phyloP scores from a whole-genome alignment of 805 yeast genomes.

The Suhomyces prunicola region DNA sequence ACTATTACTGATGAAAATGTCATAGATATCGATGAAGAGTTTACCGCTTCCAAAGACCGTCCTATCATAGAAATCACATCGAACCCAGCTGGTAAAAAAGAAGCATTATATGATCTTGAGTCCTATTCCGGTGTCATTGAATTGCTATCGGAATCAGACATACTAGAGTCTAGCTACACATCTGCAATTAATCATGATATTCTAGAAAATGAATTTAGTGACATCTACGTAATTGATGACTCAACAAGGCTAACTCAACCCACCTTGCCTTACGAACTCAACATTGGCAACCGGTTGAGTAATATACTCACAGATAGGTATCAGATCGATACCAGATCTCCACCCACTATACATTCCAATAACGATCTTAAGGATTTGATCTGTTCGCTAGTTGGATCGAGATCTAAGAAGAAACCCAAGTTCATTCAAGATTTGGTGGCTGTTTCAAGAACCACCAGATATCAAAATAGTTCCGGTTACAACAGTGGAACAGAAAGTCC shows the following conservation, averaged over 20 bases:
- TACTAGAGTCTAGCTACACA: conserved; percentile 20
- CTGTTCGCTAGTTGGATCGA: conserved; percentile 28
- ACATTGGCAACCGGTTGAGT: conserved; percentile 23
- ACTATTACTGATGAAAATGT: background rate
- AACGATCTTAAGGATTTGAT: conserved; percentile 11
- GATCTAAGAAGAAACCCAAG: conserved; percentile 34
- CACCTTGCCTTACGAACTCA: conserved; percentile 38
- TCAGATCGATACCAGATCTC: background rate
- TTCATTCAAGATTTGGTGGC: conserved; percentile 22
- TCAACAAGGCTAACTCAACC: conserved; percentile 23
- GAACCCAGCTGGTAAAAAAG: background rate
- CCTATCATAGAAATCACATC: background rate
- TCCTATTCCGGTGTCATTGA: conserved; percentile 17
- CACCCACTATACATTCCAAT: background rate
- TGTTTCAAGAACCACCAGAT: conserved; percentile 18
- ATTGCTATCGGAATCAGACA: conserved; percentile 26
- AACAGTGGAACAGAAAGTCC: background rate
- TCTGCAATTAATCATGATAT: conserved; percentile 26
- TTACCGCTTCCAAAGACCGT: background rate
- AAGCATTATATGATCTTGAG: conserved; percentile 3
- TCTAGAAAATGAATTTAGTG: conserved; percentile 34
- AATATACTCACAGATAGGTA: background rate
- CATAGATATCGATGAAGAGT: background rate
- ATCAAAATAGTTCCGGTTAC: conserved; percentile 2
- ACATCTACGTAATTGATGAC: conserved; percentile 32